Conservation (phyloP, 257 asterid genomes). For the Primulina huaijiensis region DNA sequence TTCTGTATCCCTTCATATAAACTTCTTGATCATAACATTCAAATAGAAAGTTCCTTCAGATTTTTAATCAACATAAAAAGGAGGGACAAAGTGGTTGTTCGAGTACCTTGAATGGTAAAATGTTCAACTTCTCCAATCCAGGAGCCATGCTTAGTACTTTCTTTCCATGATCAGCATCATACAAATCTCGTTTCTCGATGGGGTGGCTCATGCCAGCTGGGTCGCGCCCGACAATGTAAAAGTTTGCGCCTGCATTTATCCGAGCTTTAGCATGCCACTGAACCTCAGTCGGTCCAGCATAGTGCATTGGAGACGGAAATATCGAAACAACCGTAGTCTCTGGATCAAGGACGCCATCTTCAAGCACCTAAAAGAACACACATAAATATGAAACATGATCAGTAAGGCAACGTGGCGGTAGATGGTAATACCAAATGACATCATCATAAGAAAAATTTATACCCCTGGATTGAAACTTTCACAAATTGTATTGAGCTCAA, state of each 20-base stretch:
- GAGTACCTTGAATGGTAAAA: constrained; percentile 81
- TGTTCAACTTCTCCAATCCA: constrained; percentile 81
- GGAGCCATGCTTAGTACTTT: constrained; percentile 95
- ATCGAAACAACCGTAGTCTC: constrained; percentile 89
- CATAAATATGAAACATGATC: background rate
- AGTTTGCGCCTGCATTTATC: constrained; percentile 91
- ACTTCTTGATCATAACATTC: background rate
- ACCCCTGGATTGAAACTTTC: background rate
- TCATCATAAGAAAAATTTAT: background rate
- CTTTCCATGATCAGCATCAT: constrained; percentile 99
- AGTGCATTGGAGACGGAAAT: constrained; percentile 97
- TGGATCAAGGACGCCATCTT: constrained; percentile 89
- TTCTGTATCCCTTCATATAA: background rate
- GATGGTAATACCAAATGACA: background rate
- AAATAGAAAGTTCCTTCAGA: background rate
- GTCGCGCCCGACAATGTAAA: constrained; percentile 87
- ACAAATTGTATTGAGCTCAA: background rate
- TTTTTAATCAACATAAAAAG: constrained; percentile 1
- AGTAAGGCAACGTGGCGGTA: background rate
- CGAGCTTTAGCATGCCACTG: constrained; percentile 99
- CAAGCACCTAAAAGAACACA: constrained; percentile 56
- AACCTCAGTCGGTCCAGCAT: constrained; percentile 96
- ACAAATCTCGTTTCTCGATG: constrained; percentile 74
- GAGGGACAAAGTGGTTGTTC: background rate
- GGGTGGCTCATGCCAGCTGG: constrained; percentile 99